Base-by-base conservation (phyloP, 2,329 filamentous ascomycete species). In the Arthrobotrys pseudoclavata region DNA sequence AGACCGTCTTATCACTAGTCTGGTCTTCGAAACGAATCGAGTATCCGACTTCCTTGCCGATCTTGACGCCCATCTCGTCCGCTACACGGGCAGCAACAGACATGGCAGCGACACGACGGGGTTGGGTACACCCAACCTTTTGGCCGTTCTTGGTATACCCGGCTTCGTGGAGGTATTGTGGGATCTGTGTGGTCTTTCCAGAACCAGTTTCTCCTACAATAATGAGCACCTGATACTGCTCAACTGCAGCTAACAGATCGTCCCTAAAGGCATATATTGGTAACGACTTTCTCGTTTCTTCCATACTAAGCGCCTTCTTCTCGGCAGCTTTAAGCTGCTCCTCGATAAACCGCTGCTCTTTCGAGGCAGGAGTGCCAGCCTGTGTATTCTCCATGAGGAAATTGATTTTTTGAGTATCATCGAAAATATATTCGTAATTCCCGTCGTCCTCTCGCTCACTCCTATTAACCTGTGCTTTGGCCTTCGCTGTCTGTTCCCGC, bases 11-110 rank as follows among this genome's bases (percentile, higher is more conserved):
- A 81, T 97, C 93, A 82, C 90, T 93, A 0, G 94, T 97, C 79
- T 91, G 90, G 84, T 97, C 93, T 83, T 99, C 96, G 81, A 98
- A 99, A 78, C 96, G 92, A 81, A 99, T 97, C 0, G 91, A 91
- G 83, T 97, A 99, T 15, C 96, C 96, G 26, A 98, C 95, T 82
- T 97, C 93, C 79, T 93, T 92, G 0, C 96, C 96, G 10, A 98
- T 85, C 83, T 95, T 94, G 76, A 93, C 91, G 0, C 92, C 94
- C 85, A 97, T 92, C 83, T 99, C 96, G 69, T 98, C 94, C 0
- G 95, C 93, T 1, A 99, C 96, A 87, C 96, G 93, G 52, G 93
- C 90, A n/a, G 96, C 95, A 20, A 98, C 95, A 82, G 92, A 96
- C 95, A 98, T 98, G 31, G 96, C 96, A 2, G 96, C 96, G 10